Evolutionary conservation across 192 early-diverging fungal species (phyloP).

Genomic region (Podila minutissima): DNA sequence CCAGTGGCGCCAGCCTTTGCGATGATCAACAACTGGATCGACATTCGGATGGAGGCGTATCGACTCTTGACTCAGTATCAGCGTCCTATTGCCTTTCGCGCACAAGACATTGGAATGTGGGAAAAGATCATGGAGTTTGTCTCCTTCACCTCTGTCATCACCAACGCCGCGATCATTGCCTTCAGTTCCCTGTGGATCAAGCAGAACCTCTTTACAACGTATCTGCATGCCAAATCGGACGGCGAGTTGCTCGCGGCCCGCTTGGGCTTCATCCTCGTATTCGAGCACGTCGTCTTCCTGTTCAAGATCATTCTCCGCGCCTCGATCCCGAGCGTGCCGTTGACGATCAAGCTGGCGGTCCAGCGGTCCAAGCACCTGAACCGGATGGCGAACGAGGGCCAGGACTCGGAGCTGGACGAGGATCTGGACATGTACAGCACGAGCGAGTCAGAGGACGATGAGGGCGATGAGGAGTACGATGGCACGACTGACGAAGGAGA

Average conservation of each 20-base stretch:
- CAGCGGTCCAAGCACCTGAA: constrained; percentile 32
- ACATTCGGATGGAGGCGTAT: constrained; percentile 66
- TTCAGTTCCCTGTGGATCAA: constrained; percentile 49
- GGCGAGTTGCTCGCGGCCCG: constrained; percentile 30
- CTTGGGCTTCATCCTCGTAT: constrained; percentile 42
- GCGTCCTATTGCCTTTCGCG: constrained; percentile 28
- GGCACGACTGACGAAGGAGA: not conserved
- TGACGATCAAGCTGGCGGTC: constrained; percentile 43
- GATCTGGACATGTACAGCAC: constrained; percentile 11
- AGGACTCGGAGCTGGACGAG: constrained; percentile 27
- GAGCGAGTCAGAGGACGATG: not conserved
- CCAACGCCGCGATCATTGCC: constrained; percentile 46
- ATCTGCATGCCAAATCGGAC: constrained; percentile 5
- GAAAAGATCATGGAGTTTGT: constrained; percentile 40
- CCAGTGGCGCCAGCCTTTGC: constrained; percentile 78
- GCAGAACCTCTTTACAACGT: constrained; percentile 26
- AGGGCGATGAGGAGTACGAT: not conserved
- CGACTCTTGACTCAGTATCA: constrained; percentile 33
- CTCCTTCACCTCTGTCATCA: constrained; percentile 43
- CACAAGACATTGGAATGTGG: constrained; percentile 54
- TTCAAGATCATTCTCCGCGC: constrained; percentile 42
- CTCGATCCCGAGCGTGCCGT: constrained; percentile 33
- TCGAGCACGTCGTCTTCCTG: constrained; percentile 44
- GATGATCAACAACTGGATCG: constrained; percentile 65
- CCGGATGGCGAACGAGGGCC: constrained; percentile 12